Evolutionary conservation across 768 basidiomycete genomes (phyloP).

Genomic region (Russula emetica): DNA sequence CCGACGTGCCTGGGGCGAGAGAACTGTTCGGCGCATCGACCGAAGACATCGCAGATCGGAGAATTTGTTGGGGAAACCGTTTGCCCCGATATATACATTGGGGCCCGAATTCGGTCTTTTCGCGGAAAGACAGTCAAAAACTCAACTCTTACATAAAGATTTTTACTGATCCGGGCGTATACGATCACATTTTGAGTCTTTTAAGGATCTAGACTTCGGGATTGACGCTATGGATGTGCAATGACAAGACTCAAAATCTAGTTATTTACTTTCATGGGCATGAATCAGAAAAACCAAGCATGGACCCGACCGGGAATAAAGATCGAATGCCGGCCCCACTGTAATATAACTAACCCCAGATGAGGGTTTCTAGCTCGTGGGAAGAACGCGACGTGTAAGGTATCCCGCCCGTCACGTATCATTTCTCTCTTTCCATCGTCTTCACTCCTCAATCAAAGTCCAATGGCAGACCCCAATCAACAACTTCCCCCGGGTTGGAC

Average conservation of each 20-base stretch:
- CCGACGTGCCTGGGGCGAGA: background rate
- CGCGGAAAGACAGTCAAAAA: background rate
- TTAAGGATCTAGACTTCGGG: no score
- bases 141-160: no score
- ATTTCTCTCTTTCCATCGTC: constrained; percentile 14
- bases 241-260: background rate
- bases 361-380: constrained; percentile 16
- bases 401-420: background rate
- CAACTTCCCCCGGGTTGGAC: constrained; percentile 90
- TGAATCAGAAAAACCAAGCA: no score
- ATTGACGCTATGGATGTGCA: background rate
- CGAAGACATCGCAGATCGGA: background rate
- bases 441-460: constrained; percentile 11
- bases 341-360: constrained; percentile 21
- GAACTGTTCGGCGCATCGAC: background rate
- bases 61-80: background rate
- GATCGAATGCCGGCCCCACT: no score
- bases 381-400: constrained; percentile 23
- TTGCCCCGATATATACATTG: background rate
- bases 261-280: no score
- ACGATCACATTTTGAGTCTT: background rate
- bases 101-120: background rate
- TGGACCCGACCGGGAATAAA: no score
- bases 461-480: constrained; percentile 51
- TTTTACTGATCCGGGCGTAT: no score